Percentiles rank a stretch among this genome's conserved stretches.
Evolutionary conservation across 2,329 filamentous ascomycete species (phyloP).

Genomic region (Ramichloridium luteum): DNA sequence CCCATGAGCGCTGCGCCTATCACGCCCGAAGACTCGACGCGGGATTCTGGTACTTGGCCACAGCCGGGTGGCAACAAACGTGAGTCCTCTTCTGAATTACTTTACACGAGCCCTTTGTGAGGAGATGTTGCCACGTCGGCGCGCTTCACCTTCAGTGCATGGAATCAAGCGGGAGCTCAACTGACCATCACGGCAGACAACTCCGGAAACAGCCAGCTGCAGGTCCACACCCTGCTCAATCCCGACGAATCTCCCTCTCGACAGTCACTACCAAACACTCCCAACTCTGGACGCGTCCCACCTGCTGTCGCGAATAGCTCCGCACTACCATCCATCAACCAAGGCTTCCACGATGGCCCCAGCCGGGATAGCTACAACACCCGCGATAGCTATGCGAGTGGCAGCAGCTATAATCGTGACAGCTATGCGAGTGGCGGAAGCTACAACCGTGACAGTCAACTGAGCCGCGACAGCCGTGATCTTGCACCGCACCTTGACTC

Average conservation of each 20-base stretch:
- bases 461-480: slow-evolving; percentile 27
- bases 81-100: slow-evolving; percentile 16
- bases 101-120: too few species aligned
- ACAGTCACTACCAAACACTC: slow-evolving; percentile 31
- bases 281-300: slow-evolving; percentile 28
- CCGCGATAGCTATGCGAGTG: slow-evolving; percentile 2
- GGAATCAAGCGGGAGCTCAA: too few species aligned
- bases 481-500: slow-evolving; percentile 42
- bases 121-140: neutral
- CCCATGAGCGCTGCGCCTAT: slow-evolving; percentile 19
- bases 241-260: slow-evolving; percentile 38
- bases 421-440: slow-evolving; percentile 5
- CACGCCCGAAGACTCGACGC: slow-evolving; percentile 21
- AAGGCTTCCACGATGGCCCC: slow-evolving; percentile 32
- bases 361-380: slow-evolving; percentile 32
- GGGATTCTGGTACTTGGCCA: slow-evolving; percentile 28
- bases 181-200: slow-evolving; percentile 16
- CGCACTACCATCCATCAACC: slow-evolving; percentile 45
- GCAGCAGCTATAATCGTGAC: slow-evolving; percentile 12
- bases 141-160: neutral
- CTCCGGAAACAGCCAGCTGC: slow-evolving; percentile 34
- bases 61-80: slow-evolving; percentile 26
- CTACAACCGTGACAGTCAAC: slow-evolving; percentile 15
- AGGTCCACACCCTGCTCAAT: slow-evolving; percentile 38
- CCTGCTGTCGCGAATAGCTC: slow-evolving; percentile 23